Conservation (phyloP, 2,329 filamentous ascomycete genomes). For the Fusarium paranaense region DNA sequence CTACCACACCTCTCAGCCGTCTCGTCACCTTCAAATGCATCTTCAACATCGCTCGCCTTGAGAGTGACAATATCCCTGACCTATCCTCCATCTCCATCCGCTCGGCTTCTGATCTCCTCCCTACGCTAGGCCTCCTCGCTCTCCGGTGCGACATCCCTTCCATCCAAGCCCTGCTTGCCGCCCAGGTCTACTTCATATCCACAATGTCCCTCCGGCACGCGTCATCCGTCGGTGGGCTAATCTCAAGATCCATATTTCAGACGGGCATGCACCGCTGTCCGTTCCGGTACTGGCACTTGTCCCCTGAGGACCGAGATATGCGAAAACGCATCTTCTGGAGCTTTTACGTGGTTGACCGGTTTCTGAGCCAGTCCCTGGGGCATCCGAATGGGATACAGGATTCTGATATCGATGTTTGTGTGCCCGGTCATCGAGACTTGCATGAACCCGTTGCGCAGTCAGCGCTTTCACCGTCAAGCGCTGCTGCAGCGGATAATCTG, state of each 20-base stretch:
- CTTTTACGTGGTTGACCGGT: constrained; percentile 52
- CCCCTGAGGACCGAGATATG: constrained; percentile 46
- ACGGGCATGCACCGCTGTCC: constrained; percentile 64
- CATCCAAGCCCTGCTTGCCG: constrained; percentile 61
- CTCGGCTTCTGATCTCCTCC: constrained; percentile 51
- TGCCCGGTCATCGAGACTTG: constrained; percentile 44
- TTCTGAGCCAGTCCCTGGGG: constrained; percentile 51
- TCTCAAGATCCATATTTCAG: constrained; percentile 60
- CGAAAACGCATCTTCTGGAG: constrained; percentile 57
- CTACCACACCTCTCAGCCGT: constrained; percentile 43
- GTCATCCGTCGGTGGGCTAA: constrained; percentile 59
- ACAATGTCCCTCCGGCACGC: constrained; percentile 61
- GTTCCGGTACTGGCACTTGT: constrained; percentile 60
- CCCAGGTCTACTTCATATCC: constrained; percentile 60
- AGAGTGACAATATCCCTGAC: constrained; percentile 37
- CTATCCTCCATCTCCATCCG: constrained; percentile 50
- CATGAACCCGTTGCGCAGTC: constrained; percentile 30
- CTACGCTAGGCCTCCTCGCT: constrained; percentile 52
- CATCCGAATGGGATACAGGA: constrained; percentile 52
- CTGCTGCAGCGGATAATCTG: neutral
- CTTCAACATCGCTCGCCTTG: constrained; percentile 58
- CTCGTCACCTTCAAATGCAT: constrained; percentile 60
- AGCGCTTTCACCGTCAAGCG: constrained; percentile 1
- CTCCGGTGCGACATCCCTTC: constrained; percentile 57
- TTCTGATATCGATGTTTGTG: constrained; percentile 53